Conservation (phyloP, 345 rosid species). For the Salix viminalis region DNA sequence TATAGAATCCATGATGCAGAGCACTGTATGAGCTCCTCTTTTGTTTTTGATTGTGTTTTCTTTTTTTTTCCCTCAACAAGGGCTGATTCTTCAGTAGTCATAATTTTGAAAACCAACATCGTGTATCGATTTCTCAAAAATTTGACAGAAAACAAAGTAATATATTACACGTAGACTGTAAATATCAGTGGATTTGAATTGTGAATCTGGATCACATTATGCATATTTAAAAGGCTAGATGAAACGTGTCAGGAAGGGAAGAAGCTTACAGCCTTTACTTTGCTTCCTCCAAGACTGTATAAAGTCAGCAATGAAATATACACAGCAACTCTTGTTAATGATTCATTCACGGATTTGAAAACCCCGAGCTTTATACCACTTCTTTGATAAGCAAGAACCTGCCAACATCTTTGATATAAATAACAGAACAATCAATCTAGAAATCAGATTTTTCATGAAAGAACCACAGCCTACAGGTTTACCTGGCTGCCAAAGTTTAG, state of each 20-base stretch:
- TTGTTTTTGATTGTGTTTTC: not conserved
- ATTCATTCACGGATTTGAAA: constrained; percentile 84
- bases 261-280: constrained; percentile 86
- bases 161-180: not conserved
- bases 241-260: constrained; percentile 21
- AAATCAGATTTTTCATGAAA: not conserved
- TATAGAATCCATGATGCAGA: not conserved
- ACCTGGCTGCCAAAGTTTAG: constrained; percentile 77
- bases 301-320: constrained; percentile 81
- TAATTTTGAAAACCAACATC: not conserved
- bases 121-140: not conserved
- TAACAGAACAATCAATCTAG: constrained; percentile 11
- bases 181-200: not conserved
- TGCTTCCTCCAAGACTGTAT: constrained; percentile 88
- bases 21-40: not conserved
- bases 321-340: constrained; percentile 86
- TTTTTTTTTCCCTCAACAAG: no score
- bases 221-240: constrained; percentile 2
- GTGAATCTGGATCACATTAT: not conserved
- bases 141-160: not conserved
- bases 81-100: not conserved
- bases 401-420: constrained; percentile 30
- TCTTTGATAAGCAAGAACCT: constrained; percentile 77
- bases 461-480: constrained; percentile 20
- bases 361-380: constrained; percentile 93